These are phyloP conservation scores for Raddia distichophylla DNA, from an alignment of 176 grass and related monocot species.

Conservation along the genomic window DNA sequence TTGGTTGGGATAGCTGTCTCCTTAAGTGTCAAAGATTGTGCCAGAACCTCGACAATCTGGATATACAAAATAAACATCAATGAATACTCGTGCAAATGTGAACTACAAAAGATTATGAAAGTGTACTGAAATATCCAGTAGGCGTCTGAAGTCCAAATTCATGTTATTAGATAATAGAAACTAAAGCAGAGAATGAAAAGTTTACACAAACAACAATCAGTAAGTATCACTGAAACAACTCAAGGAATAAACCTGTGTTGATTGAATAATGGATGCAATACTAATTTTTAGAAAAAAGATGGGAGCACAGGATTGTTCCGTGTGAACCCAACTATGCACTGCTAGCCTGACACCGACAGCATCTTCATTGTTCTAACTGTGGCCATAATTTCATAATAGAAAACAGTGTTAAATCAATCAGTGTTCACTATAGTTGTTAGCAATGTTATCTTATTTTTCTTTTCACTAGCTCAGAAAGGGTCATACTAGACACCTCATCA, in stretches of 20 bases:
- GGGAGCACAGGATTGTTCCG: not conserved
- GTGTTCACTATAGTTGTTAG: not conserved
- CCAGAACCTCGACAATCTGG: conserved; percentile 96
- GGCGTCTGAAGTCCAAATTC: not conserved
- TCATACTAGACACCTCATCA: no score
- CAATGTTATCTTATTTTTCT: conserved; percentile 17
- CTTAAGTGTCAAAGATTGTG: conserved; percentile 92
- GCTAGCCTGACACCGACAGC: not conserved
- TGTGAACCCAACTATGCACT: not conserved
- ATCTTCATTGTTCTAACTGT: not conserved
- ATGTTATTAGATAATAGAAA: conserved; percentile 12
- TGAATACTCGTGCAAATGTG: conserved; percentile 12
- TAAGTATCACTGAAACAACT: not conserved
- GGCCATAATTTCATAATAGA: conserved; percentile 14
- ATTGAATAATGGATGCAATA: not conserved
- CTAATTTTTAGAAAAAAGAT: not conserved
- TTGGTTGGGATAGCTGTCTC: conserved; percentile 94
- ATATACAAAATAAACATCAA: conserved; percentile 36
- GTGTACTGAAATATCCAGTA: conserved; percentile 5
- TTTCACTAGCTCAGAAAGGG: no score
- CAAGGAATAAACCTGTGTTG: conserved; percentile 16
- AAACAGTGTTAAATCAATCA: conserved; percentile 9
- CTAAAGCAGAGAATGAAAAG: conserved; percentile 3
- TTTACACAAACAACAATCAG: conserved; percentile 4
- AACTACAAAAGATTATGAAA: conserved; percentile 29